Percentiles rank a stretch among this genome's conserved stretches.
phyloP scores from a whole-genome alignment of 1,284 basidiomycete species.

The Trichosporon ovoides region DNA sequence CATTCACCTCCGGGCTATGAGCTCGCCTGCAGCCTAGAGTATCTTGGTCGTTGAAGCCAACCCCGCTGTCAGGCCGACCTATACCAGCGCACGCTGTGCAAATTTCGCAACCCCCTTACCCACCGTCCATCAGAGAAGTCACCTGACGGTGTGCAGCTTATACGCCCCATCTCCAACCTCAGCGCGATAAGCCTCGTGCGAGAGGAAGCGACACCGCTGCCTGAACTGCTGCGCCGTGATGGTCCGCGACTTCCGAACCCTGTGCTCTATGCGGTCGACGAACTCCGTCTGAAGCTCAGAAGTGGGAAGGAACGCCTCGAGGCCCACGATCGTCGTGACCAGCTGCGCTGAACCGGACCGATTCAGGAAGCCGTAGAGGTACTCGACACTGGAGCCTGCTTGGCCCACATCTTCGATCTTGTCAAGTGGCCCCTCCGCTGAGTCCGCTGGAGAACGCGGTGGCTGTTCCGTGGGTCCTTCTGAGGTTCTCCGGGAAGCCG shows the following conservation, averaged over 20 bases:
- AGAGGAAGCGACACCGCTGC: not conserved
- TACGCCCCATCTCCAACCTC: not conserved
- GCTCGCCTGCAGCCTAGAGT: too few relatives aligned
- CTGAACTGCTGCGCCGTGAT: not conserved
- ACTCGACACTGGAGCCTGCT: not conserved
- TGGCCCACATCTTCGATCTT: too few relatives aligned
- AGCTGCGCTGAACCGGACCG: not conserved
- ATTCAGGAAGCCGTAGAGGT: not conserved
- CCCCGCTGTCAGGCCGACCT: too few relatives aligned
- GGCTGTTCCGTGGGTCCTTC: too few relatives aligned
- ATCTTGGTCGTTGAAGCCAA: too few relatives aligned
- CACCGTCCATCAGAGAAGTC: too few relatives aligned
- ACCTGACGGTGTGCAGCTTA: not conserved
- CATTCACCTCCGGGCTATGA: too few relatives aligned
- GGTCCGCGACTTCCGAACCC: not conserved
- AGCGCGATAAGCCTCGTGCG: not conserved
- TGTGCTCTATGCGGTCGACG: not conserved
- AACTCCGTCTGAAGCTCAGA: not conserved
- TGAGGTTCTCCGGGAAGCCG: too few relatives aligned
- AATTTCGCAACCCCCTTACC: too few relatives aligned
- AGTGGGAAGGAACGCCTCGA: not conserved
- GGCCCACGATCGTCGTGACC: not conserved
- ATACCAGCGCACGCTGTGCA: too few relatives aligned
- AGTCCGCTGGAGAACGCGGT: too few relatives aligned
- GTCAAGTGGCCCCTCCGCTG: too few relatives aligned